Base-by-base conservation (phyloP, 164 flowering plant genomes). In the Magnolia changhungtana region DNA sequence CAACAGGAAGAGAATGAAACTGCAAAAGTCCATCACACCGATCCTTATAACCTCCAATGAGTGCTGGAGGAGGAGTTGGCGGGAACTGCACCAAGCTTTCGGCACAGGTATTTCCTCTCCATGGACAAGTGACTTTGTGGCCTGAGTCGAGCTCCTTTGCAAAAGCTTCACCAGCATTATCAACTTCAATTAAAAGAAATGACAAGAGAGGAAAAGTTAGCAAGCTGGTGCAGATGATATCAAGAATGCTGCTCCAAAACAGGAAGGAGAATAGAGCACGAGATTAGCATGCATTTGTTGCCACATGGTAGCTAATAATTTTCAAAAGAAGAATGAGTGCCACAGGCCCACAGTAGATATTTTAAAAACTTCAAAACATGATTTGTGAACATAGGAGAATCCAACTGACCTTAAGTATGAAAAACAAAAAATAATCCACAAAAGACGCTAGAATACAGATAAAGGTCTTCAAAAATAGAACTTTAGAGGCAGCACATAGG, bases 71-170 rank as follows among this genome's bases (percentile, higher is more conserved):
- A 63, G 97, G 99, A 78, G 98, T 85, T 65, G 99, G 99, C 82
- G 98, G 98, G 78, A 96, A 96, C 86, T 94, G 99, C 74, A 92
- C 98, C 84, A 96, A 85, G 81, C 99, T 92, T 83, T 94, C 98
- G 16, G 97, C 92, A 81, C 99, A 96, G 88, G 88, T 88, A 80
- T 90, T 96, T 84, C 98, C 99, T 80, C 85, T 86, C 99, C 99
- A 96, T 69, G 96, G 91, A 81, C 99, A 96, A 29, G 73, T 81
- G 72, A 75, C 81, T 78, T 83, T 87, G 80, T 96, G 99, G 66
- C 88, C 92, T 27, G 64, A 80, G 85, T 91, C 96, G 77, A 94
- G 94, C 86, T 90, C 87, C 80, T 86, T 88, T 50, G 92, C 82
- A 87, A 94, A 94, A 51, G 86, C 90, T 80, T 89, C 94, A 63